These are phyloP conservation scores for Coemansia sp. DNA, from an alignment of 192 early-diverging fungal species.

Conservation along the genomic window DNA sequence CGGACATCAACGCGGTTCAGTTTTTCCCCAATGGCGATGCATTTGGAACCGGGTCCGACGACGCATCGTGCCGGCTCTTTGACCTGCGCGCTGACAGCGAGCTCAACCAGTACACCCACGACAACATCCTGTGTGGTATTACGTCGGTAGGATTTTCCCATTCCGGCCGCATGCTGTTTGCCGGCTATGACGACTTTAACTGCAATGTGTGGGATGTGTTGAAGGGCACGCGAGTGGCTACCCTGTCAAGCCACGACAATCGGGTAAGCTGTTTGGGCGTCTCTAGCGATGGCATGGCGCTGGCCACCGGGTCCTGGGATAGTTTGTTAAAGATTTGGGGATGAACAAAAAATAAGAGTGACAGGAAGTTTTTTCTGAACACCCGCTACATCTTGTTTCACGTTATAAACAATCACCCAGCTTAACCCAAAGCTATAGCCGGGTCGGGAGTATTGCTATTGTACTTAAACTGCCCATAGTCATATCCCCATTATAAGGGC, in stretches of 20 bases:
- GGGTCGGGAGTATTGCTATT: too few species aligned
- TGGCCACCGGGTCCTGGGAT: slow-evolving; percentile 99
- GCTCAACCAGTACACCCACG: slow-evolving; percentile 96
- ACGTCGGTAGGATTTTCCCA: slow-evolving; percentile 97
- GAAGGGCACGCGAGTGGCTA: slow-evolving; percentile 91
- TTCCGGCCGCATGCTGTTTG: slow-evolving; percentile 94
- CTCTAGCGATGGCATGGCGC: slow-evolving; percentile 94
- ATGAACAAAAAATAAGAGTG: slow-evolving; percentile 11
- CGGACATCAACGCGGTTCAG: slow-evolving; percentile 98
- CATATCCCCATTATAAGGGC: too few species aligned
- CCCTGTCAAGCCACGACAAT: slow-evolving; percentile 93
- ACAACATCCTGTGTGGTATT: slow-evolving; percentile 97
- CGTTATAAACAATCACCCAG: too few species aligned
- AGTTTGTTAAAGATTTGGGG: slow-evolving; percentile 88
- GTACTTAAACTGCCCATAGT: too few species aligned
- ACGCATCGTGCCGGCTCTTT: slow-evolving; percentile 96
- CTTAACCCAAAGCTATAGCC: too few species aligned
- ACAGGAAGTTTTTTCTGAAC: neutral
- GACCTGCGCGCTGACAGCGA: slow-evolving; percentile 98
- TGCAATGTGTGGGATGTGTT: slow-evolving; percentile 99
- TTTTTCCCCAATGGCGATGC: slow-evolving; percentile 99
- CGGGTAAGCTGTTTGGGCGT: slow-evolving; percentile 96
- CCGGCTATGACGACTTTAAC: slow-evolving; percentile 99
- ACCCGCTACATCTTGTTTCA: too few species aligned
- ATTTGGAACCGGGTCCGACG: slow-evolving; percentile 97